A percentile compares a stretch with the other conserved stretches of the same genome.
These are phyloP conservation scores for Boletus rex-veris DNA, from an alignment of 768 basidiomycete genomes.

Conservation along the genomic window DNA sequence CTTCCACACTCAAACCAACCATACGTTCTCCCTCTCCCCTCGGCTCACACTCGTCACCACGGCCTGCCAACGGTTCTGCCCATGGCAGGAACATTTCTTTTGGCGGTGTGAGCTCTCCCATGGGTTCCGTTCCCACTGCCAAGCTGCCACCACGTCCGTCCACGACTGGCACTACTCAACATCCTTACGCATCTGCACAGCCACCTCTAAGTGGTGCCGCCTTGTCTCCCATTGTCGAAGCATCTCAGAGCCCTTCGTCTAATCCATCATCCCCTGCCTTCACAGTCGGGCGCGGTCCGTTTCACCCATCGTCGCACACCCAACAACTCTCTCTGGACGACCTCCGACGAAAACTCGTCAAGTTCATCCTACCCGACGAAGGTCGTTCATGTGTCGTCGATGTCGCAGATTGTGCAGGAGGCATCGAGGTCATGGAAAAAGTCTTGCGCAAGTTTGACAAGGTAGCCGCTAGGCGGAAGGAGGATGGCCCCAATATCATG, in stretches of 20 bases:
- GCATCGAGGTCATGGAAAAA: conserved; percentile 83
- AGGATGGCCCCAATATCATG: conserved; percentile 41
- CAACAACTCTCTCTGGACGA: conserved; percentile 65
- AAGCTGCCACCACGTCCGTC: conserved; percentile 47
- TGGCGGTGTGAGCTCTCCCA: conserved; percentile 42
- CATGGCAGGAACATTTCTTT: conserved; percentile 55
- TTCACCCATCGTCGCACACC: conserved; percentile 42
- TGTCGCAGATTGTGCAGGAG: conserved; percentile 74
- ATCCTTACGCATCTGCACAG: conserved; percentile 61
- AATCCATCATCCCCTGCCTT: conserved; percentile 53
- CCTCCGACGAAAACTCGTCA: conserved; percentile 78
- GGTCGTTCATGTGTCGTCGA: conserved; percentile 75
- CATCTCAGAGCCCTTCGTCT: conserved; percentile 37
- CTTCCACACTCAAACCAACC: conserved; percentile 38
- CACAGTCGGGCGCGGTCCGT: conserved; percentile 59
- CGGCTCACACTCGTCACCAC: conserved; percentile 24
- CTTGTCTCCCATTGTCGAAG: conserved; percentile 74
- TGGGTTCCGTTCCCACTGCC: conserved; percentile 29
- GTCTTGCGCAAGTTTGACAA: conserved; percentile 91
- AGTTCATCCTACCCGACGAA: conserved; percentile 83
- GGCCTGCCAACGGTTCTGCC: conserved; percentile 41
- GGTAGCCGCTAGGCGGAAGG: conserved; percentile 39
- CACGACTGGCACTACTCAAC: conserved; percentile 41
- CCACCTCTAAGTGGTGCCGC: conserved; percentile 38
- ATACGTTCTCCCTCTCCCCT: conserved; percentile 37